Evolutionary conservation across 257 asterid species (phyloP).

Genomic region (Paulownia fortunei): DNA sequence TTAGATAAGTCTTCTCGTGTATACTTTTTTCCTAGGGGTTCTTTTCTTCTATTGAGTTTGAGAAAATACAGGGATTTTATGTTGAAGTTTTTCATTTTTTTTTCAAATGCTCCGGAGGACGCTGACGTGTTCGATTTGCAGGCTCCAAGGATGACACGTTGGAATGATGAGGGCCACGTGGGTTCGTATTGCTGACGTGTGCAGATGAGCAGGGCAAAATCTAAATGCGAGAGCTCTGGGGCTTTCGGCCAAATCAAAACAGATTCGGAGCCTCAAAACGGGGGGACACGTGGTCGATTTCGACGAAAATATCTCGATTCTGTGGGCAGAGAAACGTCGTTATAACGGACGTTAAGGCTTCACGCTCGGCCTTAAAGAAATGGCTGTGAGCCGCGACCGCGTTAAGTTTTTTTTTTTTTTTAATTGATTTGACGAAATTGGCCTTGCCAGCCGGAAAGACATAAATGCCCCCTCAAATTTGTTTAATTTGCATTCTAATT

Average conservation of each 20-base stretch:
- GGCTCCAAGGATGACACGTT: conserved; percentile 51
- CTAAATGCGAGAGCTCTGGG: conserved; percentile 50
- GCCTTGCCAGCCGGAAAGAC: not conserved
- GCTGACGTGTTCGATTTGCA: conserved; percentile 46
- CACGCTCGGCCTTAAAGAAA: not conserved
- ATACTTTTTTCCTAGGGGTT: conserved; percentile 25
- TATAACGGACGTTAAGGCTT: conserved; percentile 16
- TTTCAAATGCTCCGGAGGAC: not conserved
- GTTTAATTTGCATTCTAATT: not conserved
- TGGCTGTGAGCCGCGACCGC: conserved; percentile 18
- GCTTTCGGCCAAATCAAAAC: conserved; percentile 43
- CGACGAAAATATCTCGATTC: conserved; percentile 36
- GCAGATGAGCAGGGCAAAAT: conserved; percentile 47
- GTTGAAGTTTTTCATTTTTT: conserved; percentile 23
- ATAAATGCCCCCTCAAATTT: not conserved
- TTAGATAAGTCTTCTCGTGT: conserved; percentile 44
- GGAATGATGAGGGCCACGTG: conserved; percentile 28
- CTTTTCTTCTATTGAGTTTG: conserved; percentile 26
- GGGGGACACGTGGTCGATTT: conserved; percentile 54
- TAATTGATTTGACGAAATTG: not conserved
- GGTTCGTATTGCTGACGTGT: conserved; percentile 35
- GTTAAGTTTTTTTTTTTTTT: not conserved
- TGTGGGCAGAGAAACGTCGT: conserved; percentile 30
- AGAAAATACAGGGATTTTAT: conserved; percentile 23
- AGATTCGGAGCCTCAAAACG: conserved; percentile 47